Percentiles rank a stretch among this genome's conserved stretches.
These are phyloP conservation scores for Amylostereum areolatum DNA, from an alignment of 1,284 basidiomycete genomes.

Conservation along the genomic window DNA sequence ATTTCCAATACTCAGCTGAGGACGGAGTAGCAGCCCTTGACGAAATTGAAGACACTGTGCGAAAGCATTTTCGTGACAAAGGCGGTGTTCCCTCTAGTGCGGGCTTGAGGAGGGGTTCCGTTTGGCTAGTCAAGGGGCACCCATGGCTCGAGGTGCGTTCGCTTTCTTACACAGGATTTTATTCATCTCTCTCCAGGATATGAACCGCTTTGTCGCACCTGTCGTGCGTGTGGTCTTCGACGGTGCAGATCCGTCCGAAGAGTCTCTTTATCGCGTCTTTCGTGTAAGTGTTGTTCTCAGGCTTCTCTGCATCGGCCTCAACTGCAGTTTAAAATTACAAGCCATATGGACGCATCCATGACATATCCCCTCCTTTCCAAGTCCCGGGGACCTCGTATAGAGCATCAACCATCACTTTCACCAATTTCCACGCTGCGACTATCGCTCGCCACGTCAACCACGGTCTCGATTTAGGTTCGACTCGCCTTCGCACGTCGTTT, in stretches of 20 bases:
- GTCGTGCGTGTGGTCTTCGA: constrained; percentile 79
- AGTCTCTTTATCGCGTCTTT: constrained; percentile 64
- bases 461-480: constrained; percentile 52
- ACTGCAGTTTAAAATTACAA: constrained; percentile 25
- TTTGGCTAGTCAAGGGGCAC: constrained; percentile 78
- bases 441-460: constrained; percentile 86
- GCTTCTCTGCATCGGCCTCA: constrained; percentile 1
- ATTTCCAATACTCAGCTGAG: constrained; percentile 59
- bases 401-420: constrained; percentile 59
- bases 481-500: constrained; percentile 64
- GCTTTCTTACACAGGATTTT: neutral
- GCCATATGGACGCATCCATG: constrained; percentile 80
- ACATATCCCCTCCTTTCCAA: constrained; percentile 58
- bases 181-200: constrained; percentile 51
- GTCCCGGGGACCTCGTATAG: constrained; percentile 67
- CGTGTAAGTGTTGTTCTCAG: constrained; percentile 40
- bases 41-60: constrained; percentile 43
- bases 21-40: constrained; percentile 27
- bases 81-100: constrained; percentile 64
- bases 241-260: constrained; percentile 80
- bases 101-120: constrained; percentile 45
- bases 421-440: constrained; percentile 63
- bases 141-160: constrained; percentile 79
- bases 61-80: constrained; percentile 33
- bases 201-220: constrained; percentile 74